A percentile compares a stretch with the other conserved stretches of the same genome.
Conservation (phyloP, 2,329 filamentous ascomycete genomes). For the Plectosphaerella cucumerina region DNA sequence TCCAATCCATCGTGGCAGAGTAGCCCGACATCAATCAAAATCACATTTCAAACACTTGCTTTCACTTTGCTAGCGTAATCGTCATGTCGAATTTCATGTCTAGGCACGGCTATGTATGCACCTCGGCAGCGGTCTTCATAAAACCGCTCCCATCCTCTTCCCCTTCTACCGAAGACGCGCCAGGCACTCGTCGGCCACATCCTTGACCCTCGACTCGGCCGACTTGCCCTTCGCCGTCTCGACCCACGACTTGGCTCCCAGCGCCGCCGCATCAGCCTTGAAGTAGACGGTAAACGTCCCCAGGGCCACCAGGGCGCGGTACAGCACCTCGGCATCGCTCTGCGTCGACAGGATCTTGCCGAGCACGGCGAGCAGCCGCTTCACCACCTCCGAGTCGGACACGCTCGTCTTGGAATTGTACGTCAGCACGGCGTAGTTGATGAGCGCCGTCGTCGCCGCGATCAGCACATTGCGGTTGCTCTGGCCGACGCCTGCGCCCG, state of each 20-base stretch:
- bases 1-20: too few species aligned
- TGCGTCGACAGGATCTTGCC: slow-evolving; percentile 60
- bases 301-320: slow-evolving; percentile 74
- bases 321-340: slow-evolving; percentile 77
- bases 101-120: background rate
- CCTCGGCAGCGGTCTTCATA: background rate
- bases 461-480: slow-evolving; percentile 77
- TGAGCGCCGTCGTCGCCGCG: slow-evolving; percentile 73
- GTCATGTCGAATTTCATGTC: background rate
- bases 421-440: slow-evolving; percentile 80
- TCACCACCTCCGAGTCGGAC: slow-evolving; percentile 38
- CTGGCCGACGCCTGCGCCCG: slow-evolving; percentile 42
- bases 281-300: slow-evolving; percentile 71
- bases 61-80: background rate
- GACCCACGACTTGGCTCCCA: slow-evolving; percentile 37
- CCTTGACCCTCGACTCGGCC: slow-evolving; percentile 42
- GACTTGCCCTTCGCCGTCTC: slow-evolving; percentile 37
- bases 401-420: slow-evolving; percentile 33
- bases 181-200: slow-evolving; percentile 42
- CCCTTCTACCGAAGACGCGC: slow-evolving; percentile 21
- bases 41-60: background rate
- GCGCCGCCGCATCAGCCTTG: slow-evolving; percentile 34
- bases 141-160: background rate
- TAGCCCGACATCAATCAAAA: background rate
- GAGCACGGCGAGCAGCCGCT: slow-evolving; percentile 55